Evolutionary conservation across 352 stramenopile species (phyloP).

Genomic region (Phytophthora citrophthora): DNA sequence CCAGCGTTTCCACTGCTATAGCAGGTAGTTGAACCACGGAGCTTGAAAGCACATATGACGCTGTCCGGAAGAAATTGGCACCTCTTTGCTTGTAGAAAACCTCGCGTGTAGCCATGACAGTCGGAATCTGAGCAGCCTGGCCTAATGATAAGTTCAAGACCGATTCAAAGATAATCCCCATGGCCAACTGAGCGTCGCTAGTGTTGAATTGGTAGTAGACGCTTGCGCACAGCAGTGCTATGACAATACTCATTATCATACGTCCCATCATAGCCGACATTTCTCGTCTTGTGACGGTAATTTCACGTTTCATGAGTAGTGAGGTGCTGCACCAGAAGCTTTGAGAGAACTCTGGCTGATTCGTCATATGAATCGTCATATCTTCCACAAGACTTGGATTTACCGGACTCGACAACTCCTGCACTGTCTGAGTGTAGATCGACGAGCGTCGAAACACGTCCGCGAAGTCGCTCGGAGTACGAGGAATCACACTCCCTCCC

Average conservation of each 20-base stretch:
- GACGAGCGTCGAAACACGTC: slow-evolving; percentile 52
- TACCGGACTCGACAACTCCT: background rate
- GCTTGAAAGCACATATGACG: slow-evolving; percentile 7
- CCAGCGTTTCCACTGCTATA: slow-evolving; percentile 27
- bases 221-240: slow-evolving; percentile 37
- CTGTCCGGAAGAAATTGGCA: slow-evolving; percentile 17
- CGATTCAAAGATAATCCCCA: slow-evolving; percentile 71
- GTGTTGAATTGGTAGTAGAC: slow-evolving; percentile 37
- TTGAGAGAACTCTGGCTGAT: slow-evolving; percentile 33
- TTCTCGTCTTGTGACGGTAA: slow-evolving; percentile 31
- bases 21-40: background rate
- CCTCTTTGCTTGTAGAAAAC: slow-evolving; percentile 25
- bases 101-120: slow-evolving; percentile 54
- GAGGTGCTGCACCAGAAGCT: slow-evolving; percentile 22
- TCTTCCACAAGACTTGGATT: slow-evolving; percentile 10
- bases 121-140: slow-evolving; percentile 62
- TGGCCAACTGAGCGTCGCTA: slow-evolving; percentile 23
- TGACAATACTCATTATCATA: slow-evolving; percentile 25
- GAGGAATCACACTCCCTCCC: background rate
- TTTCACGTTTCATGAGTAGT: slow-evolving; percentile 31
- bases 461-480: slow-evolving; percentile 30
- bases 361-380: slow-evolving; percentile 7
- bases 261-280: slow-evolving; percentile 29
- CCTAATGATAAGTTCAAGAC: slow-evolving; percentile 69
- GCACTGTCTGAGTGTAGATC: slow-evolving; percentile 9